Conservation (phyloP, 768 basidiomycete genomes). For the Leccinum obscurum region DNA sequence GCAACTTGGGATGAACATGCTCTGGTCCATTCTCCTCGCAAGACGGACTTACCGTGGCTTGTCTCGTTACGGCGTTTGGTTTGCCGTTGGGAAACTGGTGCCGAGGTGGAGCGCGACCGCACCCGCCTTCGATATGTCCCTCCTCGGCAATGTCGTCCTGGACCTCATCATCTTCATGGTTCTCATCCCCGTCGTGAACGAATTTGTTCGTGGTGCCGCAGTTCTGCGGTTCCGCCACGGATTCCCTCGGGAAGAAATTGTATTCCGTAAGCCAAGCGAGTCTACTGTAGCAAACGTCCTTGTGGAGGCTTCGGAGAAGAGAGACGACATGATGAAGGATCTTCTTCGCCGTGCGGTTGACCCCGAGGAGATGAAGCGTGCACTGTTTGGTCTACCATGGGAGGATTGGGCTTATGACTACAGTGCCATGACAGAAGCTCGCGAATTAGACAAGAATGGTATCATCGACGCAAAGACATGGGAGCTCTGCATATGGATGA, state of each 20-base stretch:
- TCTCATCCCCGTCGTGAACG: slow-evolving; percentile 25
- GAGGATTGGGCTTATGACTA: slow-evolving; percentile 36
- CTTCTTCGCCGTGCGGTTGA: slow-evolving; percentile 30
- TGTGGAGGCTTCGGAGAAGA: slow-evolving; percentile 27
- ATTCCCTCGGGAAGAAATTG: slow-evolving; percentile 28
- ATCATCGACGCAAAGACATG: slow-evolving; percentile 24
- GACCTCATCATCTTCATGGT: slow-evolving; percentile 30
- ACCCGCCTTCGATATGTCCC: slow-evolving; percentile 15
- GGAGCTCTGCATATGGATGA: slow-evolving; percentile 37
- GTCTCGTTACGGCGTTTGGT: slow-evolving; percentile 32
- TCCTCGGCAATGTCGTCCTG: slow-evolving; percentile 27
- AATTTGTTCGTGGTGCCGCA: slow-evolving; percentile 21
- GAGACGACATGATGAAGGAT: slow-evolving; percentile 25
- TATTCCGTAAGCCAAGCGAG: slow-evolving; percentile 32
- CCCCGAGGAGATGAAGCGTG: slow-evolving; percentile 29
- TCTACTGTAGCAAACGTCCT: slow-evolving; percentile 28
- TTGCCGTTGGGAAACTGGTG: slow-evolving; percentile 21
- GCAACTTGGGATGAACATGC: slow-evolving; percentile 26
- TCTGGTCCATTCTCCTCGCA: slow-evolving; percentile 25
- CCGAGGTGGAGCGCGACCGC: slow-evolving; percentile 14
- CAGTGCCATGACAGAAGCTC: slow-evolving; percentile 29
- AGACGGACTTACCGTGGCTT: slow-evolving; percentile 26
- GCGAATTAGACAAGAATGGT: slow-evolving; percentile 22
- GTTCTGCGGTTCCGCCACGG: slow-evolving; percentile 28
- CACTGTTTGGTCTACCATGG: slow-evolving; percentile 31